Base-by-base conservation (phyloP, 768 basidiomycete genomes). In the Rhodosporidiobolus sp. region DNA sequence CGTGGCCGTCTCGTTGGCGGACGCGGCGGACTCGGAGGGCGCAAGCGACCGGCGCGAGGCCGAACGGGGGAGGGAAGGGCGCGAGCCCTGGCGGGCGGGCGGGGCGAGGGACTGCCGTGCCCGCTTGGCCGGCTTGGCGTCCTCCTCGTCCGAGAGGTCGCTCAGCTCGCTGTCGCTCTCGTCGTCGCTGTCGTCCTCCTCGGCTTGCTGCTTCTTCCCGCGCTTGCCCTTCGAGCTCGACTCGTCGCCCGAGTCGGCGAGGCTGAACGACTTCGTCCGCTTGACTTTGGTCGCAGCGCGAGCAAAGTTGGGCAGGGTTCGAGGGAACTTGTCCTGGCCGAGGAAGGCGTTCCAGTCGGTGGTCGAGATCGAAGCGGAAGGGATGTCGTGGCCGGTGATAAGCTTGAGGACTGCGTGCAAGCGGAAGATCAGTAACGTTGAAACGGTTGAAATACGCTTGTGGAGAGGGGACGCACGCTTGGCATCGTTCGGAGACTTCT, bases 311-410 rank as follows among this genome's bases (percentile, higher is more conserved):
- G 38, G 14, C 8, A 43, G 38, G 14, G 48, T 55, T 16, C 45
- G 2, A 10, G 70, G 70, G 43, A 22, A 19, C 1, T 19, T 45
- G 46, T 71, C 70, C 16, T 43, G 52, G 4, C 70, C 70, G 49
- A 71, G 64, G 52, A 71, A 30, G 26, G 45, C 30, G 20, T 65
- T 54, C 45, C 65, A 71, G 38, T 65, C 50, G 24, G 60, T 43
- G 19, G 43, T 48, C 30, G 35, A 38, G 26, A 71, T 34, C 4
- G 34, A 35, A 28, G 32, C 20, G 0, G 49, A n/a, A 20, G 49
- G 5, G 17, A 69, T 4, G 7, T 35, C 35, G 54, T 24, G 19
- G 35, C 68, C 68, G 48, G 52, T 49, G 26, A 63, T 38, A 22
- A 69, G 30, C 5, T 53, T 22, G 10, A 22, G 24, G 28, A 54